A percentile compares a stretch with the other conserved stretches of the same genome.
Evolutionary conservation across 2,329 filamentous ascomycete species (phyloP).

Genomic region (Trichocomaceae sp.): DNA sequence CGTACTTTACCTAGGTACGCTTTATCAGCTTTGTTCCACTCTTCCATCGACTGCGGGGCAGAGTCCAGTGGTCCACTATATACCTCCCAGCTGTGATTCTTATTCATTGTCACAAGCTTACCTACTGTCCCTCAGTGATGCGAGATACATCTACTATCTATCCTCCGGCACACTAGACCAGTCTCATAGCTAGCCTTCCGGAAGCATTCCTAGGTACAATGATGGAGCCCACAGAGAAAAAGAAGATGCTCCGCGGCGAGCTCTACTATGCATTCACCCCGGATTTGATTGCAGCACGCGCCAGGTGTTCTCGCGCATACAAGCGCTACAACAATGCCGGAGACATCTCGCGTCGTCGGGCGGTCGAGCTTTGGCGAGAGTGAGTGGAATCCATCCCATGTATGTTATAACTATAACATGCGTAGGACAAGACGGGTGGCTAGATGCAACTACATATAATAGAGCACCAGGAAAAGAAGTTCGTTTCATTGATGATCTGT

Average conservation of each 20-base stretch:
- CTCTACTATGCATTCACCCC: slow-evolving; percentile 69
- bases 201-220: too few relatives aligned
- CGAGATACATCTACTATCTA: neutral
- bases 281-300: slow-evolving; percentile 56
- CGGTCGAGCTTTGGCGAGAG: slow-evolving; percentile 65
- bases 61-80: neutral
- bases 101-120: too few relatives aligned
- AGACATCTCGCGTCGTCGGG: slow-evolving; percentile 53
- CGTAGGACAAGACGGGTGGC: too few relatives aligned
- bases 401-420: too few relatives aligned
- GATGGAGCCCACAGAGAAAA: slow-evolving; percentile 22
- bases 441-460: too few relatives aligned
- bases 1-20: too few relatives aligned
- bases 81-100: neutral
- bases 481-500: neutral
- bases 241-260: slow-evolving; percentile 59
- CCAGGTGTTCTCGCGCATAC: slow-evolving; percentile 57
- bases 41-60: slow-evolving; percentile 3
- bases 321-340: slow-evolving; percentile 58
- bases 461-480: neutral
- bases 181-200: too few relatives aligned
- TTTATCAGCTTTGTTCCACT: neutral
- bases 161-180: too few relatives aligned
- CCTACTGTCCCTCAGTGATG: neutral
- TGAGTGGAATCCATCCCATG: slow-evolving; percentile 39